These are phyloP conservation scores for Annulohypoxylon stygium DNA, from an alignment of 495 filamentous ascomycete species.

Conservation along the genomic window DNA sequence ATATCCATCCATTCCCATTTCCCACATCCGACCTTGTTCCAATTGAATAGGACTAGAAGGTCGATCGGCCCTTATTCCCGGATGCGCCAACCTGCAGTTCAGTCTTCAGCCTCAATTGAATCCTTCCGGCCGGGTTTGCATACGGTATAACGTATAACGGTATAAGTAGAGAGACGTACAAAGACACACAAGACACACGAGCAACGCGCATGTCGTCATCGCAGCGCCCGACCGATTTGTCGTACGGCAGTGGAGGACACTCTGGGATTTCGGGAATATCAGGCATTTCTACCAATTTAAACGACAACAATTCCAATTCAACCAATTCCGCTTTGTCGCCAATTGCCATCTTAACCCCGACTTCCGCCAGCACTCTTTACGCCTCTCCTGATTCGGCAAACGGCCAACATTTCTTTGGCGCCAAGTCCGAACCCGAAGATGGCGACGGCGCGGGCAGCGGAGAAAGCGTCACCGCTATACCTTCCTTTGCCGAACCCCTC, in stretches of 20 bases:
- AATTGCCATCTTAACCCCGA: constrained; percentile 50
- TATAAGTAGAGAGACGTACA: no score
- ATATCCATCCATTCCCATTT: constrained; percentile 49
- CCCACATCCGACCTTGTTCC: constrained; percentile 36
- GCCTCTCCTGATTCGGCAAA: constrained; percentile 54
- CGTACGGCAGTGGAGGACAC: constrained; percentile 51
- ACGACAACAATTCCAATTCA: constrained; percentile 10
- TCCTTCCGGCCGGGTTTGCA: constrained; percentile 34
- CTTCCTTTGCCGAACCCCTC: constrained; percentile 50
- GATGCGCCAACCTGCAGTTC: constrained; percentile 45
- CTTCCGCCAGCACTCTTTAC: constrained; percentile 56
- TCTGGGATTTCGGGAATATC: constrained; percentile 18
- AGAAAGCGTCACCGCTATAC: constrained; percentile 50
- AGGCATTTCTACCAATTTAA: constrained; percentile 19
- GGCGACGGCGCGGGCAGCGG: constrained; percentile 43
- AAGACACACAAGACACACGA: neutral
- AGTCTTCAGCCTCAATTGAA: constrained; percentile 49
- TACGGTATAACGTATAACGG: constrained; percentile 12
- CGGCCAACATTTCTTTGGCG: constrained; percentile 41
- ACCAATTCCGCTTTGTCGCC: constrained; percentile 41
- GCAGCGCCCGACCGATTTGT: constrained; percentile 50
- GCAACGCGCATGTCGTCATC: constrained; percentile 53
- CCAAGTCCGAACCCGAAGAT: constrained; percentile 54
- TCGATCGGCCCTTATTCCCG: constrained; percentile 46
- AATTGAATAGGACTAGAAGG: constrained; percentile 41